Conservation (phyloP, 2,329 filamentous ascomycete genomes). For the Fonsecaea erecta region DNA sequence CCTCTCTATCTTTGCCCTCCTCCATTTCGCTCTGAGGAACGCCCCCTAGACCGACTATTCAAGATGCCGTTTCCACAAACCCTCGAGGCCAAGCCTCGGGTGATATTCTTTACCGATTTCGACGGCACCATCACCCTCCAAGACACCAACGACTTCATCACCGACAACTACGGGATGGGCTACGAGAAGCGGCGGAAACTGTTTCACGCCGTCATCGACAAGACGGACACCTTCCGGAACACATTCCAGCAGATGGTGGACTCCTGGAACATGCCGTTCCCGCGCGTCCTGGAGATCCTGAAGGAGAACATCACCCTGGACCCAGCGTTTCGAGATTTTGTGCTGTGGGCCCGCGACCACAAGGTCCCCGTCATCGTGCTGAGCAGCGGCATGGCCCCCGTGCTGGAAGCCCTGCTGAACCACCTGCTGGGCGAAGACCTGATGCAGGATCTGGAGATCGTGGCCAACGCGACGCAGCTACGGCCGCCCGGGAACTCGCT, state of each 20-base stretch:
- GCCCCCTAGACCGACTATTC: background rate
- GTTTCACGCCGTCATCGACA: conserved; percentile 77
- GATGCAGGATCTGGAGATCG: conserved; percentile 79
- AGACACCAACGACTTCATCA: conserved; percentile 73
- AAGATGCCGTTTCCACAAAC: conserved; percentile 37
- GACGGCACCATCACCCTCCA: conserved; percentile 89
- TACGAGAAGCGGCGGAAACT: conserved; percentile 68
- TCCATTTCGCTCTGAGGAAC: background rate
- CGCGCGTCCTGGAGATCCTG: conserved; percentile 78
- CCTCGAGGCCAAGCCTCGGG: conserved; percentile 69
- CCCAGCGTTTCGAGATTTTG: conserved; percentile 85
- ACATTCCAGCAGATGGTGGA: conserved; percentile 92
- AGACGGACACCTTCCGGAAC: conserved; percentile 58
- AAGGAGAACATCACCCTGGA: conserved; percentile 85
- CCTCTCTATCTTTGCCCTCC: background rate
- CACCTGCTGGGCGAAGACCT: conserved; percentile 76
- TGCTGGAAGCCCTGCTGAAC: conserved; percentile 82
- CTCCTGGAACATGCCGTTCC: conserved; percentile 77
- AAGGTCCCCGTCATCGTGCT: conserved; percentile 92
- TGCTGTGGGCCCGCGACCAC: conserved; percentile 76
- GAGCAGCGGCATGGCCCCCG: conserved; percentile 88
- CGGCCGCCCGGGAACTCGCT: conserved; percentile 71
- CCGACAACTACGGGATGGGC: conserved; percentile 90
- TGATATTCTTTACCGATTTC: conserved; percentile 99
- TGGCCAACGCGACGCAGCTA: conserved; percentile 78